Base-by-base conservation (phyloP, 805 yeast genomes). In the Yamadazyma kitorensis region DNA sequence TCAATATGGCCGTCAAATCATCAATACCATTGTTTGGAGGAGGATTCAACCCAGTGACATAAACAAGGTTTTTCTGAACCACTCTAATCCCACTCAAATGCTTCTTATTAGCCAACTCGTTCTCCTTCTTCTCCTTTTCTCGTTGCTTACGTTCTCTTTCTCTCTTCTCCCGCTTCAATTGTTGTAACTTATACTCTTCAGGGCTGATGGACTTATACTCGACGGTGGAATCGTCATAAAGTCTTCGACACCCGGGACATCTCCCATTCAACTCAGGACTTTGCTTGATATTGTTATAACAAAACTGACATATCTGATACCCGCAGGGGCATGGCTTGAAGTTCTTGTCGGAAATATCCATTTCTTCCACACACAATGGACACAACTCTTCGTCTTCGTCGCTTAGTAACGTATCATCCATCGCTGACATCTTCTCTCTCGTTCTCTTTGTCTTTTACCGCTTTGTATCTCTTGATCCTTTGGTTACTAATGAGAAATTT, bases 311-410 rank as follows among this genome's bases (percentile, higher is more conserved):
- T 39, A 93, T 86, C 59, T 94, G 97, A 54, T 93, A 93, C 13
- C 99, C 99, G 67, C 99, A 93, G 1, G 98, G 98, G 69, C 99
- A 93, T n/a, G 99, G 99, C 59, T 84, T 87, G 72, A 93, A 93
- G 65, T 88, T 86, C 54, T 85, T 87, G 62, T 93, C 98, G 12
- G 95, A 84, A 30, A 91, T 80, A 61, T 93, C 99, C 88, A 93
- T 82, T 57, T 93, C 97, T 63, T 93, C 99, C 54, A 89, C 91
- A 68, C 99, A 93, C 44, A 93, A 76, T 37, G 98, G 98, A 64
- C 96, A 82, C 46, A 72, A 70, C 45, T 85, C 94, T 47, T 81
- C 91, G 49, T 84, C 93, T 39, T 82, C 88, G 48, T 85, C 95
- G 26, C 86, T 78, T 41, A 80, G 70, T 46, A 80, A 78, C 20